phyloP scores from a whole-genome alignment of 345 rosid genomes.

The Bruguiera gymnorhiza region DNA sequence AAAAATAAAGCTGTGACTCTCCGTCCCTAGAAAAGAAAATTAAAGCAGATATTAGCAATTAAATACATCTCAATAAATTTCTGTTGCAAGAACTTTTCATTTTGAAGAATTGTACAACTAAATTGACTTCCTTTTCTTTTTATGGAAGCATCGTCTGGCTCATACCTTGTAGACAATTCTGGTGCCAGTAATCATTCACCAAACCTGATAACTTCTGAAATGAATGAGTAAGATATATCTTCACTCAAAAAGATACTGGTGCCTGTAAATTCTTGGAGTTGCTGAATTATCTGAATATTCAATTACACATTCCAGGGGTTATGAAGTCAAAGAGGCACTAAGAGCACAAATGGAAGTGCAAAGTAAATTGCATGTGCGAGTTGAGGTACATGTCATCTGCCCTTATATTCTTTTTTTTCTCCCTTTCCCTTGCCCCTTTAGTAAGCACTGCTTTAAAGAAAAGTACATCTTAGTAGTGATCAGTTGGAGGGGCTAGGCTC shows the following conservation, averaged over 20 bases:
- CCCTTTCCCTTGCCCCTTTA: no score
- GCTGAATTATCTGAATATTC: conserved; percentile 13
- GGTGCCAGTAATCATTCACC: conserved; percentile 39
- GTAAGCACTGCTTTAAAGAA: no score
- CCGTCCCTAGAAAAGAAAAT: background rate
- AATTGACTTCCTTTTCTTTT: conserved; percentile 15
- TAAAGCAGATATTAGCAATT: background rate
- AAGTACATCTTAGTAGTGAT: no score
- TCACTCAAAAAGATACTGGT: background rate
- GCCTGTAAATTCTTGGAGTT: background rate
- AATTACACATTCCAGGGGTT: conserved; percentile 38
- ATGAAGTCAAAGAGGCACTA: conserved; percentile 66
- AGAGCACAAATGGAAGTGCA: conserved; percentile 84
- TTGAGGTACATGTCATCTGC: conserved; percentile 42
- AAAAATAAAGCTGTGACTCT: background rate
- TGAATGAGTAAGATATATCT: conserved; percentile 58
- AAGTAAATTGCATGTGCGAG: conserved; percentile 74
- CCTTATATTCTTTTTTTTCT: background rate
- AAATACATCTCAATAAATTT: background rate
- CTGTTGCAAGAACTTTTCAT: background rate
- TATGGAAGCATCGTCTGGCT: conserved; percentile 38
- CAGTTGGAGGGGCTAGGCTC: no score
- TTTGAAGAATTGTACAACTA: background rate
- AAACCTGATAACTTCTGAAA: conserved; percentile 40
- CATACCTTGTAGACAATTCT: conserved; percentile 50